Evolutionary conservation across 139 green algal genomes (phyloP).

Genomic region (Haematococcus sp.): DNA sequence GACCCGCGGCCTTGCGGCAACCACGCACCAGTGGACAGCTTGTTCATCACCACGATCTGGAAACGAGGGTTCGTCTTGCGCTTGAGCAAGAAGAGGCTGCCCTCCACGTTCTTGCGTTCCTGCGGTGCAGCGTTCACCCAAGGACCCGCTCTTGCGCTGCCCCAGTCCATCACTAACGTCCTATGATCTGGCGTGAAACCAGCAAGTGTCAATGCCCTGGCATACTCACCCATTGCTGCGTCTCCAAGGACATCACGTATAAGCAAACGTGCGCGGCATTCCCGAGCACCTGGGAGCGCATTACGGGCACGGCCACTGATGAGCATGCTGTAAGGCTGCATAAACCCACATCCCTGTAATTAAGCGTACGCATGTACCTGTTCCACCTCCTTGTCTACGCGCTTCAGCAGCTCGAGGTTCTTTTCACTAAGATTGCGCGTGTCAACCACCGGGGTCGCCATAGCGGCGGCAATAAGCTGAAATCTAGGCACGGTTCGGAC

Average conservation of each 20-base stretch:
- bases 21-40: constrained; percentile 53
- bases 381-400: constrained; percentile 23
- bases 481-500: too few relatives aligned
- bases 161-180: background rate
- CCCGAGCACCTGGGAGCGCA: constrained; percentile 48
- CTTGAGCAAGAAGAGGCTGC: constrained; percentile 87
- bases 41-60: constrained; percentile 89
- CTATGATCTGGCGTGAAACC: too few relatives aligned
- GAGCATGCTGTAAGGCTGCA: background rate
- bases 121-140: constrained; percentile 1
- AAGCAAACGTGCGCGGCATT: constrained; percentile 73
- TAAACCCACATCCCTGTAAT: too few relatives aligned
- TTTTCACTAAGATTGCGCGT: background rate
- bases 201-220: too few relatives aligned
- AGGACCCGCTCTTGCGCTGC: background rate
- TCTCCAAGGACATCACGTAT: constrained; percentile 71
- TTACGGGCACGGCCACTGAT: background rate
- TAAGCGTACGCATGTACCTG: constrained; percentile 20
- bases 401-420: constrained; percentile 10
- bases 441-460: background rate
- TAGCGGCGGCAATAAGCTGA: background rate
- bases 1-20: background rate
- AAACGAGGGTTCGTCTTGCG: constrained; percentile 64
- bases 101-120: constrained; percentile 86
- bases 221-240: constrained; percentile 62